These are phyloP conservation scores for Fusarium miscanthi DNA, from an alignment of 2,329 filamentous ascomycete genomes.

Conservation along the genomic window DNA sequence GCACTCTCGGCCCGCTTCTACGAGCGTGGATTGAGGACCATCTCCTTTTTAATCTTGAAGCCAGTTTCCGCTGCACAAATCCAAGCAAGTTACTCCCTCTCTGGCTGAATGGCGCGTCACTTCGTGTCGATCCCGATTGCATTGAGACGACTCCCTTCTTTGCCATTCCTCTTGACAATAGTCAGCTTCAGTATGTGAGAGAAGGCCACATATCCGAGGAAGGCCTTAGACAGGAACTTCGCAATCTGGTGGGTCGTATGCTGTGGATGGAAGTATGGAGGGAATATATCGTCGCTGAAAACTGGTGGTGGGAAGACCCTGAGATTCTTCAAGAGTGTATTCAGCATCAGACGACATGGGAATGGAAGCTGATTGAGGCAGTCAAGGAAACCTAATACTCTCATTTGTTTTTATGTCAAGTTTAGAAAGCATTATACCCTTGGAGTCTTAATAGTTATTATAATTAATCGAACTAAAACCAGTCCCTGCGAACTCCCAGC, in stretches of 20 bases:
- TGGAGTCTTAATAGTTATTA: background rate
- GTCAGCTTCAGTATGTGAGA: slow-evolving; percentile 25
- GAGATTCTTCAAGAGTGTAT: slow-evolving; percentile 65
- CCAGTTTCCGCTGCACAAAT: slow-evolving; percentile 67
- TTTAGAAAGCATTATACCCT: slow-evolving; percentile 24
- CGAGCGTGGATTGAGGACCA: slow-evolving; percentile 71
- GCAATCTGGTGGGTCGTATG: slow-evolving; percentile 64
- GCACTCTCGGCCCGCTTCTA: slow-evolving; percentile 66
- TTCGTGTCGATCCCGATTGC: slow-evolving; percentile 58
- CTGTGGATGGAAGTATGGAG: slow-evolving; percentile 73
- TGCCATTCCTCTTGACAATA: slow-evolving; percentile 50
- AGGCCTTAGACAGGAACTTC: slow-evolving; percentile 58
- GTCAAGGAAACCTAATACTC: slow-evolving; percentile 55
- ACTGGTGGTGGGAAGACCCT: slow-evolving; percentile 72
- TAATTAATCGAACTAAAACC: fast-evolving
- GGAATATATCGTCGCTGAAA: slow-evolving; percentile 56
- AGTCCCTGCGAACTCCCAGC: fast-evolving
- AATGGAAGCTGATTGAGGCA: slow-evolving; percentile 66
- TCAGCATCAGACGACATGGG: slow-evolving; percentile 65
- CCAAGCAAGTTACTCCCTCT: slow-evolving; percentile 67
- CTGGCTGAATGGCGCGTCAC: slow-evolving; percentile 67
- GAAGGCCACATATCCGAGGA: slow-evolving; percentile 42
- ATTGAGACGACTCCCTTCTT: slow-evolving; percentile 59
- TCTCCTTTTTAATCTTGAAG: slow-evolving; percentile 68
- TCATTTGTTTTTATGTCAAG: background rate